A percentile compares a stretch with the other conserved stretches of the same genome.
These are phyloP conservation scores for Alisma plantagoaquatica DNA, from an alignment of 106 monocot species.

Conservation along the genomic window DNA sequence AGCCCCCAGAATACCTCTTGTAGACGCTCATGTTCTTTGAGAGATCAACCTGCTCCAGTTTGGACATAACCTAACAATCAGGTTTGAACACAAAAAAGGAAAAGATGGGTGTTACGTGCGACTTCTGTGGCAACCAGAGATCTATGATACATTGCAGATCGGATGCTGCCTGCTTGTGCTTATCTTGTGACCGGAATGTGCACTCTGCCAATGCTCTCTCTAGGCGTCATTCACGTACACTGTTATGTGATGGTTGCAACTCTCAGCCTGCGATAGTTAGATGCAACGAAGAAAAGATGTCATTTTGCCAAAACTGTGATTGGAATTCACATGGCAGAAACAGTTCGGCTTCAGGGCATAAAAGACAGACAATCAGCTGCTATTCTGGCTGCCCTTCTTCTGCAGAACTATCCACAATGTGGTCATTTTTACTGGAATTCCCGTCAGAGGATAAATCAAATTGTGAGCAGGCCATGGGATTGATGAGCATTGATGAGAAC, in stretches of 20 bases:
- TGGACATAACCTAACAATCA: too few species aligned
- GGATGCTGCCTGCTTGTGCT: conserved; percentile 78
- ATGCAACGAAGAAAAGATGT: conserved; percentile 57
- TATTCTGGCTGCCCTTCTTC: conserved; percentile 88
- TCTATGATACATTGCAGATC: conserved; percentile 81
- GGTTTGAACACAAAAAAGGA: conserved; percentile 3
- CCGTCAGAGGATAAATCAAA: conserved; percentile 26
- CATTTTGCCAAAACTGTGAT: conserved; percentile 82
- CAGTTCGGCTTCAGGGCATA: conserved; percentile 35
- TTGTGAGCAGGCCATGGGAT: conserved; percentile 33
- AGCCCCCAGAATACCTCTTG: too few species aligned
- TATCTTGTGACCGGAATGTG: conserved; percentile 83
- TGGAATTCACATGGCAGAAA: conserved; percentile 37
- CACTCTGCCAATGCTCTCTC: conserved; percentile 93
- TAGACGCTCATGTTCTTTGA: too few species aligned
- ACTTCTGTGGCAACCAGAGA: conserved; percentile 75
- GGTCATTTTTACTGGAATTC: conserved; percentile 59
- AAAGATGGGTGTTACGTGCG: conserved; percentile 69
- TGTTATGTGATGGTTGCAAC: conserved; percentile 62
- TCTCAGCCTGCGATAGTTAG: conserved; percentile 59
- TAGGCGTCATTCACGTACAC: conserved; percentile 64
- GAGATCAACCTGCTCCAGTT: too few species aligned
- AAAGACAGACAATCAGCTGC: conserved; percentile 54
- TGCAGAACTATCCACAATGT: conserved; percentile 69
- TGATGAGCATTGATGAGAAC: conserved; percentile 71